These are phyloP conservation scores for Sporothrix pseudoabietina DNA, from an alignment of 2,329 filamentous ascomycete species.

Conservation along the genomic window DNA sequence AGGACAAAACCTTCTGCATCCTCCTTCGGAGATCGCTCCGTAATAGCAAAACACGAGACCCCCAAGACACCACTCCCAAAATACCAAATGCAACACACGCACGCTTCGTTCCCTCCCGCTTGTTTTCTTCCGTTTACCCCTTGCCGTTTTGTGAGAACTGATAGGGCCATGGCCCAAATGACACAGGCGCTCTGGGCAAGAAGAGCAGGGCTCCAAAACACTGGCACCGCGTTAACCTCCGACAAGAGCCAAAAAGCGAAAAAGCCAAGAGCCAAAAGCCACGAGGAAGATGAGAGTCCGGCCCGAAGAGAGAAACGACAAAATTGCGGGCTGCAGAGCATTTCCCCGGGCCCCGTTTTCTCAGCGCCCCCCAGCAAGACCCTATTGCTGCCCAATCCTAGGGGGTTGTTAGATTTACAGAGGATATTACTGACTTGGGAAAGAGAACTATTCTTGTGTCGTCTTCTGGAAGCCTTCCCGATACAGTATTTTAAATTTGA, in stretches of 20 bases:
- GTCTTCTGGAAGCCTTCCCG: conserved; percentile 27
- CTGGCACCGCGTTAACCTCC: not conserved
- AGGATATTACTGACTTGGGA: too few relatives aligned
- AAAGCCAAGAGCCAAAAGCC: not conserved
- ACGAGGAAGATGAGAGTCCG: not conserved
- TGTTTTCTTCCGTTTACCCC: not conserved
- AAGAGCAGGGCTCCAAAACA: conserved; percentile 18
- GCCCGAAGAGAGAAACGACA: not conserved
- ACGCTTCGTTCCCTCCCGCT: not conserved
- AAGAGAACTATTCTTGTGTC: not conserved
- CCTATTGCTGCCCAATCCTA: conserved; percentile 15
- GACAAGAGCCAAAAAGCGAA: not conserved
- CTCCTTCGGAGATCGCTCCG: conserved; percentile 7
- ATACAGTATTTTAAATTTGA: conserved; percentile 1
- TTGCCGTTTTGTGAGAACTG: conserved; percentile 5
- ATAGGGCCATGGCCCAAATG: not conserved
- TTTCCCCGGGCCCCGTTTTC: conserved; percentile 1
- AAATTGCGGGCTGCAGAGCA: conserved; percentile 8
- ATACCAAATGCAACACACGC: not conserved
- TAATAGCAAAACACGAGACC: not conserved
- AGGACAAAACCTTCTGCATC: not conserved
- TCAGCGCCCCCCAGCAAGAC: not conserved
- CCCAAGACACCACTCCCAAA: not conserved
- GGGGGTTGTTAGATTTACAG: not conserved
- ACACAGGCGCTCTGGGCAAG: not conserved